Evolutionary conservation across 2,329 filamentous ascomycete species (phyloP).

Genomic region (Ophiocordyceps camponoti-rufipedis): DNA sequence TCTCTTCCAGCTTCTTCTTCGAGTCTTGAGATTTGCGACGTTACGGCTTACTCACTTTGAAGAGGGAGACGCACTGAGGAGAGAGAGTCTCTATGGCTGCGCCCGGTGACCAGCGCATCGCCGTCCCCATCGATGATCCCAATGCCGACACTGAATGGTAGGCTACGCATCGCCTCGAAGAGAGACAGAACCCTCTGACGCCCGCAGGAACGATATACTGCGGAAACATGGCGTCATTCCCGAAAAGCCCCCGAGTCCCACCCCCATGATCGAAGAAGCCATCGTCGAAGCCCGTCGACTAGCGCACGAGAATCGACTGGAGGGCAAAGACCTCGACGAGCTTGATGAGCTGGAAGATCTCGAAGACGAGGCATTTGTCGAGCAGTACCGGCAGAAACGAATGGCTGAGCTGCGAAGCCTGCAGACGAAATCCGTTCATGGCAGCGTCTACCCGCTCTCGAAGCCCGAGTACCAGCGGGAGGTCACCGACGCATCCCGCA

Average conservation of each 20-base stretch:
- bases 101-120: slow-evolving; percentile 43
- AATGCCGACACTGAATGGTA: slow-evolving; percentile 98
- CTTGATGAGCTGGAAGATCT: slow-evolving; percentile 86
- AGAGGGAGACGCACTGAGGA: background rate
- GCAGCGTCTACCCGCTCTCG: slow-evolving; percentile 80
- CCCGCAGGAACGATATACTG: slow-evolving; percentile 82
- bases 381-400: slow-evolving; percentile 74
- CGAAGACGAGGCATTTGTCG: slow-evolving; percentile 83
- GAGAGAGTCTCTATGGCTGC: slow-evolving; percentile 32
- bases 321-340: slow-evolving; percentile 89
- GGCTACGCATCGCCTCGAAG: slow-evolving; percentile 6
- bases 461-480: slow-evolving; percentile 87
- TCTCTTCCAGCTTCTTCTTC: no score
- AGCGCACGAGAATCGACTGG: slow-evolving; percentile 80
- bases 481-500: slow-evolving; percentile 75
- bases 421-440: slow-evolving; percentile 61
- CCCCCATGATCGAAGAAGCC: slow-evolving; percentile 90
- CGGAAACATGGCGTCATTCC: slow-evolving; percentile 93
- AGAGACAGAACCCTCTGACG: slow-evolving; percentile 6
- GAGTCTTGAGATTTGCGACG: no score
- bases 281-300: slow-evolving; percentile 65
- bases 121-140: slow-evolving; percentile 81
- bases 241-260: slow-evolving; percentile 92
- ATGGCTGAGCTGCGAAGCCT: slow-evolving; percentile 65
- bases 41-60: no score